phyloP scores from a whole-genome alignment of 768 basidiomycete species.

The Polyporus arcularius region DNA sequence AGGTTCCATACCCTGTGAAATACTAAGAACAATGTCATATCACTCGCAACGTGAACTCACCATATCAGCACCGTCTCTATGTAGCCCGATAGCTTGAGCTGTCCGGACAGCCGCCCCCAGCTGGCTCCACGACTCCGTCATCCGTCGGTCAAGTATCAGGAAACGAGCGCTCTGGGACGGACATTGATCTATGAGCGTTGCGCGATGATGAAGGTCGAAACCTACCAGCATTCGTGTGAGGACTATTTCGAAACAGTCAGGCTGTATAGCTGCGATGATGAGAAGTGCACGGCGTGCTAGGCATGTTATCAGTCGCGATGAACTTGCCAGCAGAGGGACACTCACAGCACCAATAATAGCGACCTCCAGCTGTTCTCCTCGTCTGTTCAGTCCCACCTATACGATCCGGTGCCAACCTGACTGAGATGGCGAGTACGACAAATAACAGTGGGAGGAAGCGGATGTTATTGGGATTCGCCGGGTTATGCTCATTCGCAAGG shows the following conservation, averaged over 20 bases:
- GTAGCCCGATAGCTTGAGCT: conserved; percentile 90
- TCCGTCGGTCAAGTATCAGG: conserved; percentile 72
- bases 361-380: conserved; percentile 75
- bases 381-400: conserved; percentile 79
- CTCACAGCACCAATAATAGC: conserved; percentile 97
- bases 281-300: conserved; percentile 84
- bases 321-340: conserved; percentile 15
- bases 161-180: conserved; percentile 62
- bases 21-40: neutral
- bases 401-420: conserved; percentile 80
- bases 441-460: conserved; percentile 91
- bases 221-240: conserved; percentile 79
- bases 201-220: neutral
- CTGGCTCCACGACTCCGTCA: conserved; percentile 97
- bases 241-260: conserved; percentile 91
- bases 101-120: conserved; percentile 91
- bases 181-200: neutral
- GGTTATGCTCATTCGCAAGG: conserved; percentile 56
- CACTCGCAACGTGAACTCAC: conserved; percentile 41
- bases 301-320: conserved; percentile 12
- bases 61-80: conserved; percentile 84
- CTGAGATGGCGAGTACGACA: conserved; percentile 87
- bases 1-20: conserved; percentile 64
- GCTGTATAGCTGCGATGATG: conserved; percentile 91
- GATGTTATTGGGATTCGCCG: conserved; percentile 70